Conservation (phyloP, 2,329 filamentous ascomycete genomes). For the Venturia aucupariae region DNA sequence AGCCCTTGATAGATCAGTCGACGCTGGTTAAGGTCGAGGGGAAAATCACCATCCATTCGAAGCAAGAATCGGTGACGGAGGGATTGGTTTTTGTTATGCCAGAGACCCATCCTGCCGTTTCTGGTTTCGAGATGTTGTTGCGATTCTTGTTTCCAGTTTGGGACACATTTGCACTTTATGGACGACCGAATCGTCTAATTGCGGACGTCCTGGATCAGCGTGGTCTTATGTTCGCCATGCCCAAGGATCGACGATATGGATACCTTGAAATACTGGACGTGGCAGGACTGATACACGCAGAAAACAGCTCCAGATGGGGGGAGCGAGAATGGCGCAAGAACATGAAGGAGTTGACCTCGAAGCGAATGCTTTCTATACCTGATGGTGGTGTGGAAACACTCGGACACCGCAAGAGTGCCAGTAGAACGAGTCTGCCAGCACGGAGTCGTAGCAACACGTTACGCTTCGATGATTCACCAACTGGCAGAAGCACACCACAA, state of each 20-base stretch:
- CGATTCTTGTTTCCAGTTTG: constrained; percentile 88
- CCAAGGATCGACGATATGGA: constrained; percentile 75
- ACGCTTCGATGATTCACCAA: constrained; percentile 33
- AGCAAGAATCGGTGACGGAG: constrained; percentile 68
- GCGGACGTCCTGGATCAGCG: constrained; percentile 79
- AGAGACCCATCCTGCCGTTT: constrained; percentile 82
- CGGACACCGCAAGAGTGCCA: constrained; percentile 35
- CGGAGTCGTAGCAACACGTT: constrained; percentile 26
- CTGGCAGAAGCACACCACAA: constrained; percentile 22
- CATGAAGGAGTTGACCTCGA: constrained; percentile 78
- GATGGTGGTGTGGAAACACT: constrained; percentile 19
- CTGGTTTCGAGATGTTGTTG: constrained; percentile 91
- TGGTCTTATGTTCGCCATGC: constrained; percentile 97
- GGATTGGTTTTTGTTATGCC: constrained; percentile 98
- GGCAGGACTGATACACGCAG: constrained; percentile 64
- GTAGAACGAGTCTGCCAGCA: constrained; percentile 31
- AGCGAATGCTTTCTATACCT: constrained; percentile 53
- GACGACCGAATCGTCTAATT: constrained; percentile 74
- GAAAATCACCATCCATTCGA: constrained; percentile 75
- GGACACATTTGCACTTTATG: constrained; percentile 87
- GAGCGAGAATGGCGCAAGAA: constrained; percentile 85
- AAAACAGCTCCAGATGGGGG: constrained; percentile 67
- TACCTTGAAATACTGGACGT: constrained; percentile 88
- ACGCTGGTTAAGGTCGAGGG: constrained; percentile 92
- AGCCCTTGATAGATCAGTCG: constrained; percentile 86